phyloP scores from a whole-genome alignment of 805 yeast genomes.

The Yamadazyma insecticola region DNA sequence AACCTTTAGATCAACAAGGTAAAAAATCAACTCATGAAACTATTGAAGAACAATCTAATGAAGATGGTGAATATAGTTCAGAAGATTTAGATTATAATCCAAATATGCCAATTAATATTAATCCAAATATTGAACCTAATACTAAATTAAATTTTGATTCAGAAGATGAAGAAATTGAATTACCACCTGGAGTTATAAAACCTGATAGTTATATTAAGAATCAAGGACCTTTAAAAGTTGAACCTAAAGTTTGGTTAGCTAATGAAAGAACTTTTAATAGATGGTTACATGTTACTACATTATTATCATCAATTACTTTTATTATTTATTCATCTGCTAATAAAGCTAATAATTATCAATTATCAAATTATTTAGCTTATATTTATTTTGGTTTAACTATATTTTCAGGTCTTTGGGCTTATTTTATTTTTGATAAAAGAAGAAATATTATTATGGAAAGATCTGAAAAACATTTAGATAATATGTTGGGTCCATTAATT shows the following conservation, averaged over 20 bases:
- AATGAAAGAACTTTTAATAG: conserved; percentile 95
- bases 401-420: conserved; percentile 88
- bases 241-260: conserved; percentile 98
- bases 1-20: conserved; percentile 9
- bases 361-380: conserved; percentile 73
- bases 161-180: conserved; percentile 74
- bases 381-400: conserved; percentile 75
- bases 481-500: conserved; percentile 82
- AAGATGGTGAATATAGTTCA: conserved; percentile 22
- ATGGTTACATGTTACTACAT: conserved; percentile 87
- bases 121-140: conserved; percentile 3
- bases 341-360: conserved; percentile 54
- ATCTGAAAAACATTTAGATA: conserved; percentile 84
- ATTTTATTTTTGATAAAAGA: conserved; percentile 67
- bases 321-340: conserved; percentile 73
- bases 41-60: conserved; percentile 70
- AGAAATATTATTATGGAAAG: conserved; percentile 71
- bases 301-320: conserved; percentile 81
- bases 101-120: no score
- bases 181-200: conserved; percentile 86
- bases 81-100: conserved; percentile 28
- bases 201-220: conserved; percentile 79
- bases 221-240: conserved; percentile 89
- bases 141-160: conserved; percentile 60
- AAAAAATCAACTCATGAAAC: no score